Conservation (phyloP, 2,329 filamentous ascomycete species). For the Alternaria dauci region DNA sequence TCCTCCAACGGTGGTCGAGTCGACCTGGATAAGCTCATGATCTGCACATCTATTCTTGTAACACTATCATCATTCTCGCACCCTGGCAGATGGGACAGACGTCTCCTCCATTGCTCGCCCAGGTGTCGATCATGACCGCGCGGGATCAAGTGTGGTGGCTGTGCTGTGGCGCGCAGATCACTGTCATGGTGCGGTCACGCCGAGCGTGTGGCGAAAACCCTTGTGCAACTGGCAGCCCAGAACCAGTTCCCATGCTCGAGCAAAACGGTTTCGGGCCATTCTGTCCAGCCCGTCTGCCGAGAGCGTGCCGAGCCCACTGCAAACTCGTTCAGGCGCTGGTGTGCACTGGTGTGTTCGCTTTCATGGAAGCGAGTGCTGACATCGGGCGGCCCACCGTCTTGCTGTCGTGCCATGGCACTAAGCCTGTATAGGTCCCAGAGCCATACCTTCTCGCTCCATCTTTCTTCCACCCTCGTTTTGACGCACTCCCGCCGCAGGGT, state of each 20-base stretch:
- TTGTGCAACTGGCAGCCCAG: slow-evolving; percentile 23
- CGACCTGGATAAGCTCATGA: background rate
- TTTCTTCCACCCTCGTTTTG: slow-evolving; percentile 12
- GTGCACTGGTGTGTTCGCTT: slow-evolving; percentile 10
- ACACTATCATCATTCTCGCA: slow-evolving; percentile 9
- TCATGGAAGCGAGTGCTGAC: slow-evolving; percentile 22
- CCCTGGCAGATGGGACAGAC: slow-evolving; percentile 18
- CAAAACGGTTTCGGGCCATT: slow-evolving; percentile 24
- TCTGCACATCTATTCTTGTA: slow-evolving; percentile 15
- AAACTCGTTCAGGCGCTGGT: slow-evolving; percentile 15
- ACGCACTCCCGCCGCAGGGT: slow-evolving; percentile 22
- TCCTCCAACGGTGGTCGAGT: background rate
- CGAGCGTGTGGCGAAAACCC: slow-evolving; percentile 35
- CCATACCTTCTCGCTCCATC: slow-evolving; percentile 19
- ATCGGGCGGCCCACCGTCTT: slow-evolving; percentile 18
- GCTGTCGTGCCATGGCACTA: slow-evolving; percentile 28
- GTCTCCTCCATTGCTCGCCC: slow-evolving; percentile 7
- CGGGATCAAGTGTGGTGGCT: slow-evolving; percentile 26
- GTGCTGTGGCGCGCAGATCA: slow-evolving; percentile 37
- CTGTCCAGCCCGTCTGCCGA: slow-evolving; percentile 24
- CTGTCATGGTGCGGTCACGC: slow-evolving; percentile 29
- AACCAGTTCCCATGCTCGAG: slow-evolving; percentile 16
- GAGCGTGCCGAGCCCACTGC: slow-evolving; percentile 17
- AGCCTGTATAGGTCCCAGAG: slow-evolving; percentile 25
- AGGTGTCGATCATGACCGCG: slow-evolving; percentile 23